Base-by-base conservation (phyloP, 176 grass and related monocot species). In the Phoenix dactylifera region DNA sequence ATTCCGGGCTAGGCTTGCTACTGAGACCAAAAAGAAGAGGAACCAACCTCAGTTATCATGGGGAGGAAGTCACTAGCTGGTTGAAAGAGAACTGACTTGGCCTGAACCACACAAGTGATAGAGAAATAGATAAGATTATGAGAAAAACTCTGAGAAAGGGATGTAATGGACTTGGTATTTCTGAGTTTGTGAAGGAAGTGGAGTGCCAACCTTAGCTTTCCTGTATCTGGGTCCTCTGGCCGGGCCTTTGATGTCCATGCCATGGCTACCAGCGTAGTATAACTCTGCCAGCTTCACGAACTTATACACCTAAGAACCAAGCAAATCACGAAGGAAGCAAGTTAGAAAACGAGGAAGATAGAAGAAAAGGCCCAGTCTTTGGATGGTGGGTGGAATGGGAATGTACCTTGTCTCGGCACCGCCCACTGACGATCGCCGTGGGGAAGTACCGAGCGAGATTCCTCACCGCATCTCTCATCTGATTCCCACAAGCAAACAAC, bases 381-480 rank as follows among this genome's bases (percentile, higher is more conserved):
- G 9, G 23, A 62, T 18, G 5, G 9, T 22, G 25, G 4, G 26
- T 57, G 57, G 54, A 32, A 67, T 56, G 49, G 66, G 51, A 83
- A 97, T 97, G 87, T 86, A 98, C 94, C 94, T 93, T 98, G 73
- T 92, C 88, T 67, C 85, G 79, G 87, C 85, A 89, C 15, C 94
- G 77, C 58, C 94, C 94, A 66, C 84, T 98, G 1, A 98, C 88
- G 82, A 98, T 93, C 58, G 94, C 84, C 24, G 94, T 98, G 26
- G 94, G 88, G 79, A 98, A 98, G 73, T 66, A 53, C 16, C 73
- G 81, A 0, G 88, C 87, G 15, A 89, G 81, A 52, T 89, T 74
- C 54, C 85, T 77, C 59, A 98, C 94, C 51, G 94, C 94, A n/a
- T 69, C 64, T 64, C 88, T 89, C 94, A 98, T 98, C 94, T 98